Evolutionary conservation across 2,329 filamentous ascomycete genomes (phyloP).

Genomic region (Apiospora hydei): DNA sequence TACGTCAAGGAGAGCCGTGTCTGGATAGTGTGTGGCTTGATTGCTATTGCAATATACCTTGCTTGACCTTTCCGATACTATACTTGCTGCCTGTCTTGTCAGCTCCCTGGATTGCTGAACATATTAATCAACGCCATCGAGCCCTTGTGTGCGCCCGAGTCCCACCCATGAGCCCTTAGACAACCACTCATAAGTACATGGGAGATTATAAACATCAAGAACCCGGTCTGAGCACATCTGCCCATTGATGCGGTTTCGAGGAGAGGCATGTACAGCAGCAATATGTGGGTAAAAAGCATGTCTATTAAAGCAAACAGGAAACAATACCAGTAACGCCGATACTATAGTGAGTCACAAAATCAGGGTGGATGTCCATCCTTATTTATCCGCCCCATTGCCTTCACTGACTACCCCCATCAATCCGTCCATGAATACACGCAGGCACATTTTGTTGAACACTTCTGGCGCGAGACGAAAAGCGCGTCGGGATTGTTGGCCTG

Average conservation of each 20-base stretch:
- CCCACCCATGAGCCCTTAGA: not conserved
- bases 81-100: not conserved
- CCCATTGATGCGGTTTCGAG: not conserved
- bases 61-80: slow-evolving; percentile 6
- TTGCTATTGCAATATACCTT: slow-evolving; percentile 12
- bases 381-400: not conserved
- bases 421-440: not conserved
- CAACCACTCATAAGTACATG: not conserved
- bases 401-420: not conserved
- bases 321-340: slow-evolving; percentile 21
- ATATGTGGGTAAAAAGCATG: not conserved
- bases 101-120: not conserved
- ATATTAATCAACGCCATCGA: not conserved
- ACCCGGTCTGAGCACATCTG: not conserved
- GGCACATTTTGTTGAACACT: not conserved
- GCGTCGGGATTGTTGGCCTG: not conserved
- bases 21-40: slow-evolving; percentile 9
- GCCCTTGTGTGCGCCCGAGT: too few species aligned
- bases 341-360: slow-evolving; percentile 15
- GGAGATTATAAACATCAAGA: not conserved
- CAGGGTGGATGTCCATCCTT: not conserved
- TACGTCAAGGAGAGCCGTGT: not conserved
- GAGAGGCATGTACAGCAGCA: not conserved
- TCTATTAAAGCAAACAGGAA: slow-evolving; percentile 22
- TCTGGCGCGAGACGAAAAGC: not conserved